A percentile compares a stretch with the other conserved stretches of the same genome.
phyloP scores from a whole-genome alignment of 2,329 filamentous ascomycete genomes.

The Aspergillus spinulosporus region DNA sequence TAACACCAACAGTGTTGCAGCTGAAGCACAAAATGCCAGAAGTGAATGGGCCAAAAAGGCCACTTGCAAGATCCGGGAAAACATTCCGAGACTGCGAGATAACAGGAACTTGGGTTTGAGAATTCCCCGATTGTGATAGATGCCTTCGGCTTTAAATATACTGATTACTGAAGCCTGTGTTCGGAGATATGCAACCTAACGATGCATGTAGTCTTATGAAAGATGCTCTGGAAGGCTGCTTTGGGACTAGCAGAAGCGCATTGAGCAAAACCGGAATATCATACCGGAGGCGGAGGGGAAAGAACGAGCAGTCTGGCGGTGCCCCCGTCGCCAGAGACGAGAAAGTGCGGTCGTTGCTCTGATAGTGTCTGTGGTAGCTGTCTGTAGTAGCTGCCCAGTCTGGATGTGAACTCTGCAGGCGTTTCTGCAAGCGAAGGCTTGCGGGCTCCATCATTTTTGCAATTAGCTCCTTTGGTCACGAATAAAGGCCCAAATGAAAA shows the following conservation, averaged over 20 bases:
- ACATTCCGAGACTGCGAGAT: slow-evolving; percentile 25
- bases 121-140: slow-evolving; percentile 30
- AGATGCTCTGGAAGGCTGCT: slow-evolving; percentile 9
- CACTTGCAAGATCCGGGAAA: slow-evolving; percentile 27
- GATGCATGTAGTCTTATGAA: neutral
- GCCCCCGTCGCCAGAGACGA: neutral
- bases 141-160: slow-evolving; percentile 33
- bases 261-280: slow-evolving; percentile 4
- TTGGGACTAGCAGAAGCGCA: slow-evolving; percentile 4
- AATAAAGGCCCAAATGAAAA: neutral
- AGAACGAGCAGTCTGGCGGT: neutral
- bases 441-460: neutral
- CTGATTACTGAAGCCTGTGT: slow-evolving; percentile 17
- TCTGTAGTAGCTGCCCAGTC: neutral
- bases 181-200: slow-evolving; percentile 19
- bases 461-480: neutral
- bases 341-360: neutral
- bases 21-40: slow-evolving; percentile 25
- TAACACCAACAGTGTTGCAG: slow-evolving; percentile 31
- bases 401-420: neutral
- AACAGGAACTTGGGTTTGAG: slow-evolving; percentile 25
- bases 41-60: slow-evolving; percentile 31
- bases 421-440: neutral
- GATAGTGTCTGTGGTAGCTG: no score
- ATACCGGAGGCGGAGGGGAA: neutral